Percentiles rank a stretch among this genome's conserved stretches.
Conservation (phyloP, 257 asterid genomes). For the Gentiana dahurica region DNA sequence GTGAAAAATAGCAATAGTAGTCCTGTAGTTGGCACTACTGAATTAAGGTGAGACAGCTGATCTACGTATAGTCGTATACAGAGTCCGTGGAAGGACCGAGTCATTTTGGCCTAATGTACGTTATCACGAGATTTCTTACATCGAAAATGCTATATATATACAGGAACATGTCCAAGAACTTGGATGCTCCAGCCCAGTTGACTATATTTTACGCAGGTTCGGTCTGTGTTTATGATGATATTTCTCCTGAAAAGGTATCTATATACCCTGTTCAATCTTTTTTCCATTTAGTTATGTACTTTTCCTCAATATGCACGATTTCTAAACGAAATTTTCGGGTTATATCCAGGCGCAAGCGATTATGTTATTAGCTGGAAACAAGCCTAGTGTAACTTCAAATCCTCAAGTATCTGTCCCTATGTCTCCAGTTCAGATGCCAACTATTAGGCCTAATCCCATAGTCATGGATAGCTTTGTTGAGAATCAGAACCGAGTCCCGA, state of each 20-base stretch:
- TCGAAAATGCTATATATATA: background rate
- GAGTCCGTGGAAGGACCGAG: no score
- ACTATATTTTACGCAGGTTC: constrained; percentile 84
- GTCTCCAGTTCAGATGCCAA: constrained; percentile 35
- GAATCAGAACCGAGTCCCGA: constrained; percentile 23
- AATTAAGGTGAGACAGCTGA: constrained; percentile 38
- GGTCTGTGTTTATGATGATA: constrained; percentile 63
- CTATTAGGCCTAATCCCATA: constrained; percentile 25
- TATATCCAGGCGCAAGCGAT: constrained; percentile 78
- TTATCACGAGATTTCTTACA: no score
- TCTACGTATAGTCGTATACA: no score
- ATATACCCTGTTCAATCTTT: background rate
- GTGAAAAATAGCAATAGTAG: constrained; percentile 15
- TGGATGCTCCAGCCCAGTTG: constrained; percentile 59
- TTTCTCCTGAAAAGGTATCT: constrained; percentile 75
- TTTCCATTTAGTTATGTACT: background rate
- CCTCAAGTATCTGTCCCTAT: constrained; percentile 23
- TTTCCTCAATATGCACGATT: background rate
- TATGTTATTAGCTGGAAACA: constrained; percentile 87
- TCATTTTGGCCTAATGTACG: no score
- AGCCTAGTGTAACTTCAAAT: constrained; percentile 27
- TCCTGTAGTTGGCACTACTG: constrained; percentile 63
- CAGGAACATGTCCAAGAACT: constrained; percentile 38
- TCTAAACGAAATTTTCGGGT: constrained; percentile 1
- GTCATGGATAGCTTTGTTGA: constrained; percentile 28